Evolutionary conservation across 177 flowering plant species (phyloP).

Genomic region (Vitis hybrid): DNA sequence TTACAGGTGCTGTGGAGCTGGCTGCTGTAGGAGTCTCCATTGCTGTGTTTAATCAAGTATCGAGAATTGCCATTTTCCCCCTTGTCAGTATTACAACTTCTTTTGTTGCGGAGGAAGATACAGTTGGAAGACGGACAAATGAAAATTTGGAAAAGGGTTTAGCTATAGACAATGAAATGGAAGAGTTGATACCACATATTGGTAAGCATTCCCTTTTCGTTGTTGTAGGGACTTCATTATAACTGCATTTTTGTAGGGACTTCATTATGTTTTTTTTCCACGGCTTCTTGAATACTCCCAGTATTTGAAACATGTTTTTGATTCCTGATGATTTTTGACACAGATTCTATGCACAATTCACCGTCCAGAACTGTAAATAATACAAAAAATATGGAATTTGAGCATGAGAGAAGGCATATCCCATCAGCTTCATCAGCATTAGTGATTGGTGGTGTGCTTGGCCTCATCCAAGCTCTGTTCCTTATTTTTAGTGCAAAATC

Average conservation of each 20-base stretch:
- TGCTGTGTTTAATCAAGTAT: constrained; percentile 26
- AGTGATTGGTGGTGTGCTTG: constrained; percentile 65
- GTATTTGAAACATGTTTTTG: no score
- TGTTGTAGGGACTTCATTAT: no score
- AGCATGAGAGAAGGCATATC: constrained; percentile 34
- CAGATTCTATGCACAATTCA: constrained; percentile 24
- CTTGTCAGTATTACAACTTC: constrained; percentile 30
- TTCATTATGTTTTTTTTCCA: not conserved
- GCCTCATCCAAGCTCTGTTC: constrained; percentile 68
- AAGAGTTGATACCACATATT: constrained; percentile 29
- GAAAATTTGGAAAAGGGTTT: constrained; percentile 4
- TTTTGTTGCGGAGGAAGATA: constrained; percentile 32
- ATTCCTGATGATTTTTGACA: not conserved
- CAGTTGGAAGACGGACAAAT: not conserved
- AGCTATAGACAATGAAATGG: not conserved
- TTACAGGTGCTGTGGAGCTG: constrained; percentile 22
- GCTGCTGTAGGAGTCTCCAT: constrained; percentile 34
- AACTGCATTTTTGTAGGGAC: not conserved
- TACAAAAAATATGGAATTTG: constrained; percentile 12
- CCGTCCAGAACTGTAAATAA: constrained; percentile 10
- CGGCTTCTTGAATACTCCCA: no score
- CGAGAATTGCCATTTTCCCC: constrained; percentile 29
- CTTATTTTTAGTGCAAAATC: constrained; percentile 66
- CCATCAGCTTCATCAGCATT: constrained; percentile 84
- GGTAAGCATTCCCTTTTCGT: constrained; percentile 18